These are phyloP conservation scores for Cordyceps cateniannulata DNA, from an alignment of 2,329 filamentous ascomycete genomes.

Conservation along the genomic window DNA sequence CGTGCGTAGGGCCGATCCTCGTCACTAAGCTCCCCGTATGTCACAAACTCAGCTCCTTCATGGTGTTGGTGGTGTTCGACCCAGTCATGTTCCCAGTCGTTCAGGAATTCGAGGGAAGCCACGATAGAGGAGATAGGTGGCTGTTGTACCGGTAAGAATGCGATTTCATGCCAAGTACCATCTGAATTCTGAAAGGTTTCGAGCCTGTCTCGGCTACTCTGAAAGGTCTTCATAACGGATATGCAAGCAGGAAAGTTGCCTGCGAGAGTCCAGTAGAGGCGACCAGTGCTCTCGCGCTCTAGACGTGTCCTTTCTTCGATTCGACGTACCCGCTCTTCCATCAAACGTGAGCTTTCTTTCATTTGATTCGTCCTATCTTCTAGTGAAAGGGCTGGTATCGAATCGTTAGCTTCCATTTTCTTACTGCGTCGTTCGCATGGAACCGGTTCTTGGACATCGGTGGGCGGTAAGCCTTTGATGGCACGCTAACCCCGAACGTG, in stretches of 20 bases:
- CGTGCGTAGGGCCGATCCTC: constrained; percentile 16
- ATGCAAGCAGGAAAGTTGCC: background rate
- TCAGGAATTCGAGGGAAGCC: constrained; percentile 16
- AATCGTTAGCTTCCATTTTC: too few species aligned
- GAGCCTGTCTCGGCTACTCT: background rate
- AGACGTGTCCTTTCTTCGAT: too few species aligned
- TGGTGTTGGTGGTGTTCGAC: constrained; percentile 17
- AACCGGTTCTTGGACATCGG: too few species aligned
- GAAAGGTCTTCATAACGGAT: background rate
- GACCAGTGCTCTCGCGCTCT: too few species aligned
- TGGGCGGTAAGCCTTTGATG: too few species aligned
- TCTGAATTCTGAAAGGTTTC: background rate
- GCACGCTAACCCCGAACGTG: too few species aligned
- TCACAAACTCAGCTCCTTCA: constrained; percentile 15
- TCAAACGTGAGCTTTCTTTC: too few species aligned
- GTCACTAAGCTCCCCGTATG: constrained; percentile 17
- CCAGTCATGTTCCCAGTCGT: constrained; percentile 21
- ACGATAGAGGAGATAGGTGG: constrained; percentile 22
- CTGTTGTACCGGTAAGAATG: constrained; percentile 20
- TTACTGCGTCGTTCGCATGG: too few species aligned
- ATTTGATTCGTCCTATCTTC: too few species aligned
- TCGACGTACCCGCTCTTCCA: too few species aligned
- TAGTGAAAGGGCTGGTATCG: too few species aligned
- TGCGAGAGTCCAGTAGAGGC: background rate
- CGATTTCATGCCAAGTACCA: constrained; percentile 22